Conservation (phyloP, 352 stramenopile genomes). For the Phytophthora litchii region DNA sequence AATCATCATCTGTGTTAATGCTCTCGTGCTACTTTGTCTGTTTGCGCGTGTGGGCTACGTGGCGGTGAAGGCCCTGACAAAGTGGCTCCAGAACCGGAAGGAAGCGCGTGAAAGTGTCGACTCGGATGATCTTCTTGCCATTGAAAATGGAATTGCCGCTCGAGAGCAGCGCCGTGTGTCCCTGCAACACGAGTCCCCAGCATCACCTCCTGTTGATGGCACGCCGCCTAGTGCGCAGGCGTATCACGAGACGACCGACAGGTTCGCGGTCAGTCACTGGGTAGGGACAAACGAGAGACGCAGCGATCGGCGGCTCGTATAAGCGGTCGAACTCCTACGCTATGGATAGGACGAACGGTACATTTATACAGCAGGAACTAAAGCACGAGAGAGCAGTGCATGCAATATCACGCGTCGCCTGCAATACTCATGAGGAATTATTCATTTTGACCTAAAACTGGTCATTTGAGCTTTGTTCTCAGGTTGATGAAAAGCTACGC, state of each 20-base stretch:
- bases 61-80: slow-evolving; percentile 18
- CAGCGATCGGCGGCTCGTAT: slow-evolving; percentile 10
- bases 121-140: slow-evolving; percentile 18
- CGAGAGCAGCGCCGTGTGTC: slow-evolving; percentile 10
- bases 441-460: not conserved
- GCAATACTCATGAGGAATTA: too few relatives aligned
- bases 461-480: too few relatives aligned
- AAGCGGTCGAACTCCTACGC: not conserved
- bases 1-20: slow-evolving; percentile 52
- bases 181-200: slow-evolving; percentile 8
- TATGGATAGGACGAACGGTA: slow-evolving; percentile 8
- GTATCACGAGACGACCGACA: slow-evolving; percentile 20
- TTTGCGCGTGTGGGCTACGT: slow-evolving; percentile 50
- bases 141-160: slow-evolving; percentile 16
- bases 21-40: slow-evolving; percentile 47
- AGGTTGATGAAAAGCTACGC: too few relatives aligned
- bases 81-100: slow-evolving; percentile 27
- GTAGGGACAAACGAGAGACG: not conserved
- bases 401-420: not conserved
- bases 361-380: not conserved
- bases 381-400: not conserved
- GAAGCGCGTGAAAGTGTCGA: slow-evolving; percentile 6
- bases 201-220: slow-evolving; percentile 18
- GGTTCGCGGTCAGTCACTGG: slow-evolving; percentile 8
- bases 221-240: slow-evolving; percentile 25